A percentile compares a stretch with the other conserved stretches of the same genome.
phyloP scores from a whole-genome alignment of 176 grass and related monocot genomes.

The Leersia perrieri region DNA sequence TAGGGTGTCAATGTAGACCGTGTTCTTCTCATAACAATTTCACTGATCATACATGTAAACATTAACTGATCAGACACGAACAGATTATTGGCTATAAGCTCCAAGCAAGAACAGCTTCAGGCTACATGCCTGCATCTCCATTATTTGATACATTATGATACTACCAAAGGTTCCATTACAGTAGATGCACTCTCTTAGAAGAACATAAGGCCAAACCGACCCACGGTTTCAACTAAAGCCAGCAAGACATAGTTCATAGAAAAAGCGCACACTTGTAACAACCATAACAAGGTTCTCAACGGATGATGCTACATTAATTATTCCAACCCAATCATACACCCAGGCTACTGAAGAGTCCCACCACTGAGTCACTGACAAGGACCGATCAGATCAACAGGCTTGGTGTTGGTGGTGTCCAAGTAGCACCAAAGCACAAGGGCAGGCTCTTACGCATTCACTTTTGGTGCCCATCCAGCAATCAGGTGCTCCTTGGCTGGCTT shows the following conservation, averaged over 20 bases:
- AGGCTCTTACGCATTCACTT: slow-evolving; percentile 42
- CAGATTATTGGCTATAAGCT: background rate
- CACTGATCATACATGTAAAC: too few relatives aligned
- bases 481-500: slow-evolving; percentile 72
- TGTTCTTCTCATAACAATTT: background rate
- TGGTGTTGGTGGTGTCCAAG: slow-evolving; percentile 10
- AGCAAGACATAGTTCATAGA: background rate
- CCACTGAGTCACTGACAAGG: background rate
- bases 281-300: background rate
- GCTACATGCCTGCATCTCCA: background rate
- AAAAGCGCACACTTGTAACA: background rate
- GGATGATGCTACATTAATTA: slow-evolving; percentile 29
- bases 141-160: too few relatives aligned
- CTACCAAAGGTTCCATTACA: slow-evolving; percentile 9
- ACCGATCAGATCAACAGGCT: background rate
- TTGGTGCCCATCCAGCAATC: slow-evolving; percentile 75
- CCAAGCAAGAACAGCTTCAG: background rate
- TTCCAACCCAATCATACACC: slow-evolving; percentile 25
- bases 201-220: background rate
- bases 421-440: background rate
- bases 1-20: too few relatives aligned
- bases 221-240: background rate
- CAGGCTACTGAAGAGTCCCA: slow-evolving; percentile 18
- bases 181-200: background rate
- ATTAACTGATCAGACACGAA: background rate